Evolutionary conservation across 768 basidiomycete species (phyloP).

Genomic region (Daedaleopsis sinensis): DNA sequence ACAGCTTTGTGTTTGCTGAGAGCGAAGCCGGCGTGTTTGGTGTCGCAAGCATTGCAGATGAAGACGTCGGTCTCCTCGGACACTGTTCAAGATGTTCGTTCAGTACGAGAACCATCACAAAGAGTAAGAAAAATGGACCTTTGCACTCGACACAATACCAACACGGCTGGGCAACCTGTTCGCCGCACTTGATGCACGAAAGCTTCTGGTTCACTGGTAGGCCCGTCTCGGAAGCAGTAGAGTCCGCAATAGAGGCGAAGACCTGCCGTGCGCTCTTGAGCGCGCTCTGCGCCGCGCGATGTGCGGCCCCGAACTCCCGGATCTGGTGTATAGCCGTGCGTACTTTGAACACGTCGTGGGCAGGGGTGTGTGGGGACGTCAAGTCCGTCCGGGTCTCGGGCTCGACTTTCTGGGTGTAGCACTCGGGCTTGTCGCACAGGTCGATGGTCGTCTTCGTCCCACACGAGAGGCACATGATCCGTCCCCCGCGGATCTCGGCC

Average conservation of each 20-base stretch:
- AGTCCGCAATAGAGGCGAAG: background rate
- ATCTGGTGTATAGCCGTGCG: background rate
- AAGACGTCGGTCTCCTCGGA: background rate
- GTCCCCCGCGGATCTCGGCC: background rate
- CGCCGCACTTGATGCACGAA: background rate
- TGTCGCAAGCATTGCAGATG: background rate
- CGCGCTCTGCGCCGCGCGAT: background rate
- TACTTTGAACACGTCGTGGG: background rate
- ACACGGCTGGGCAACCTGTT: background rate
- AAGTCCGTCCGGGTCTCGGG: background rate
- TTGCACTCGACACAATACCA: background rate
- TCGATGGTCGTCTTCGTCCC: background rate
- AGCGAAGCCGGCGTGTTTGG: background rate
- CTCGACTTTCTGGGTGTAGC: background rate
- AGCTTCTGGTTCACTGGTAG: background rate
- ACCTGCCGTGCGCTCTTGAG: background rate
- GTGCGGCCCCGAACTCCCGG: background rate
- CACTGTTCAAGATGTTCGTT: background rate
- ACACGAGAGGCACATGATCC: background rate
- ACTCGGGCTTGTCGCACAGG: constrained; percentile 1
- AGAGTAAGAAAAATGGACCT: background rate
- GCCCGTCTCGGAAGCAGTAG: background rate
- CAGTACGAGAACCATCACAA: background rate
- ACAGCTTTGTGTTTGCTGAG: background rate
- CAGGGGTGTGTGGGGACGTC: background rate